Base-by-base conservation (phyloP, 192 early-diverging fungal genomes). In the Thamnidium elegans region DNA sequence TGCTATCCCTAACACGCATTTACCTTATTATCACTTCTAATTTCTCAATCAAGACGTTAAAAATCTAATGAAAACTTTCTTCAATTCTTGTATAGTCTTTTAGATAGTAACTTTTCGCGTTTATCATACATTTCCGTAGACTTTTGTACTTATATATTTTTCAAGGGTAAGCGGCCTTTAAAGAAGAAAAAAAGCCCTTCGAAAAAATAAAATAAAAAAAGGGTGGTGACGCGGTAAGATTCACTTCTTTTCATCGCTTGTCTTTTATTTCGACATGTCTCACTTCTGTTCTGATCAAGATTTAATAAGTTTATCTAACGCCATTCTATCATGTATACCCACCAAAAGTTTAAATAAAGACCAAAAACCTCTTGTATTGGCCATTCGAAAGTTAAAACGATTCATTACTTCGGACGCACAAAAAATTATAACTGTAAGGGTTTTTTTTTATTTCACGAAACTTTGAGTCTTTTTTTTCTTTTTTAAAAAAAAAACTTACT, bases 341-440 rank as follows among this genome's bases (percentile, higher is more conserved):
- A 36, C 56, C 20, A 43, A 43, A 13, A 43, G 13, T 10, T 34
- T 58, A 58, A 58, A 48, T n/a, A 19, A 48, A 19, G 46, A 48
- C 17, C 46, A 48, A 19, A 48, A 58, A 19, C 34, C 56, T n/a
- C 17, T 58, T 2, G 39, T 58, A 17, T 39, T 64, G 20, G 47
- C 62, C n/a, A 64, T 64, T 50, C 51, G 36, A 53, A 64, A 64
- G 21, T 50, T 64, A 53, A 64, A 64, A 50, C 36, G 47, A 43
- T 54, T 39, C 39, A 43, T 64, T 36, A 32, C 62, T 39, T 36
- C 30, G 11, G 34, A 64, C 21, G 50, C 50, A 32, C 20, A 20
- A 15, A 39, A 32, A 43, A 42, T 64, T 50, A 64, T 64, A 17
- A 64, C 62, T 32, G 62, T 64, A 64, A 64, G 32, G 17, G n/a